Conservation (phyloP, 768 basidiomycete species). For the Mycena sanguinolenta region DNA sequence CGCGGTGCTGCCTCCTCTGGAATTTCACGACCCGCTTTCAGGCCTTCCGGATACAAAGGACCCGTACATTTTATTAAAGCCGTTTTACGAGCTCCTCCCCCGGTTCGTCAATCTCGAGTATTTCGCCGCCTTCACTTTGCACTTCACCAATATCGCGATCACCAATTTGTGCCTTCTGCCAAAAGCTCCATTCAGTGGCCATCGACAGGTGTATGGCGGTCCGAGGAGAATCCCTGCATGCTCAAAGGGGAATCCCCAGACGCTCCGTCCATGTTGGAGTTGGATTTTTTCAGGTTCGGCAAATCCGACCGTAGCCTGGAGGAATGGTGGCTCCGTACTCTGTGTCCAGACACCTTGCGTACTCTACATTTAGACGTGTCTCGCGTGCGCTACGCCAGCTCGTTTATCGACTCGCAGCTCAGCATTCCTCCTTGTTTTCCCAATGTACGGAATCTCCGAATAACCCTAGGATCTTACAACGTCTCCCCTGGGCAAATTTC, state of each 20-base stretch:
- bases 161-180: neutral
- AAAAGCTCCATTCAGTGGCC: neutral
- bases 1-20: neutral
- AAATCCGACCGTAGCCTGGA: neutral
- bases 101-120: conserved; percentile 8
- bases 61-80: conserved; percentile 2
- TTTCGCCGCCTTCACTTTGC: conserved; percentile 8
- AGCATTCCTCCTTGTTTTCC: neutral
- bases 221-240: too few relatives aligned
- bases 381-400: neutral
- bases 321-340: conserved; percentile 2
- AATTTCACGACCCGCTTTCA: neutral
- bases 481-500: neutral
- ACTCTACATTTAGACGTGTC: neutral
- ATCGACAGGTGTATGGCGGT: too few relatives aligned
- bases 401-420: neutral
- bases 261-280: conserved; percentile 1
- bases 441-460: neutral
- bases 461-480: neutral
- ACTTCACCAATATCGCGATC: conserved; percentile 1
- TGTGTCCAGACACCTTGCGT: too few relatives aligned
- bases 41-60: neutral
- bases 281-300: neutral
- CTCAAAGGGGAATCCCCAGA: too few relatives aligned
- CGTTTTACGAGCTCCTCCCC: conserved; percentile 12